Evolutionary conservation across 495 filamentous ascomycete genomes (phyloP), one percentile per base, ranked within the genome.

Genomic region (Aspergillus kassunensis): DNA sequence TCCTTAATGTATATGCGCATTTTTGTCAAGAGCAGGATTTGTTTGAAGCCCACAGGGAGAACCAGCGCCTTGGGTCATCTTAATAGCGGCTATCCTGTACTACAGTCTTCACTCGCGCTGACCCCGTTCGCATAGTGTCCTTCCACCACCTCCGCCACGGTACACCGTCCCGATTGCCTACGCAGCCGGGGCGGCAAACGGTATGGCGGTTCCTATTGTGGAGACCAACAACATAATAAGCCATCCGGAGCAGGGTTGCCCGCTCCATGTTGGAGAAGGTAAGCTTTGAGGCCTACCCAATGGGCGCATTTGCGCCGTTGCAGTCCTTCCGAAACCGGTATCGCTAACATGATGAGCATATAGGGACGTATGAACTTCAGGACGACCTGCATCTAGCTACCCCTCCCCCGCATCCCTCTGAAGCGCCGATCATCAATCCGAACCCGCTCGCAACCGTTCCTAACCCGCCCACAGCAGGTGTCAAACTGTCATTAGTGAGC

Each of bases 231-330:
- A 97, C 59, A 83, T 83, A 21, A 76, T 98, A 49, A 77, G 77
- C 31, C 87, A 89, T 65, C 90, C 91, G 15, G 80, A 83, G 42
- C 87, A 87, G 25, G 73, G 73, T 18, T 76, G 73, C 56, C 84
- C 89, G 33, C 80, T 98, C 49, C 83, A 95, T 44, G 91, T 90
- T 29, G 93, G 93, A 68, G 93, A 98, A 85, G 93, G 91, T 90
- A 30, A 13, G 53, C 54, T 52, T 30, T 16, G 49, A 15, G 9
- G 37, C 5, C n/a, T 51, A 18, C 42, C 21, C 49, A 46, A 56
- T 8, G 61, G 30, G 43, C 27, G 13, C 53, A 56, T 27, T 54
- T 44, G 47, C 33, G 27, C 20, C 9, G 4, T n/a, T 15, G 20
- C 20, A 25, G 23, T 7, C n/a, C 18, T 23, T 7, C 15, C 15